These are phyloP conservation scores for Cercospora citrullina DNA, from an alignment of 2,329 filamentous ascomycete genomes.

Conservation along the genomic window DNA sequence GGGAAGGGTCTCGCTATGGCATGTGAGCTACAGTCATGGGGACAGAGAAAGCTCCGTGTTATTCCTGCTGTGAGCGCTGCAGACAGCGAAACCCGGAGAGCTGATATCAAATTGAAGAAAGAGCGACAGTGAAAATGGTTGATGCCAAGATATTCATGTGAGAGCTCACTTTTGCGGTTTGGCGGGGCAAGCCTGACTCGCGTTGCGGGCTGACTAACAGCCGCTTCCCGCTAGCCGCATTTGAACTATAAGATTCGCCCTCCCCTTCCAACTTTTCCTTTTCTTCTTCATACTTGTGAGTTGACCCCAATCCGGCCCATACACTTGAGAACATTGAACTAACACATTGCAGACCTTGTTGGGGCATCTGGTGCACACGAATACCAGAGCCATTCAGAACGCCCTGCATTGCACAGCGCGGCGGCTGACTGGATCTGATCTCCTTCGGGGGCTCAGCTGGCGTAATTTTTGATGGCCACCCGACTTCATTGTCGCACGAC, in stretches of 20 bases:
- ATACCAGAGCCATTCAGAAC: conserved; percentile 5
- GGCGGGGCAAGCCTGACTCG: not conserved
- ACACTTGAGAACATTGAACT: not conserved
- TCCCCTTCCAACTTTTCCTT: not conserved
- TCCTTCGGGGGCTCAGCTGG: conserved; percentile 17
- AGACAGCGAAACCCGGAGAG: not conserved
- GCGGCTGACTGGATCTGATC: conserved; percentile 8
- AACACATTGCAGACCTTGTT: not conserved
- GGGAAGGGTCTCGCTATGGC: no score
- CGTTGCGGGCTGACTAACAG: not conserved
- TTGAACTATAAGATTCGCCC: not conserved
- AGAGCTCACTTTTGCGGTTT: not conserved
- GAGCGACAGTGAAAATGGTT: not conserved
- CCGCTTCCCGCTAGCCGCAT: not conserved
- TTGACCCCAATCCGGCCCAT: not conserved
- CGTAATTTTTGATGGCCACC: conserved; percentile 12
- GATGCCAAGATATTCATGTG: not conserved
- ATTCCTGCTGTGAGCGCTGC: not conserved
- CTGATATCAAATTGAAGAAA: not conserved
- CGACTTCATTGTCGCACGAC: no score
- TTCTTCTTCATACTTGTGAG: conserved; percentile 2
- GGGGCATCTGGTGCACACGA: conserved; percentile 6
- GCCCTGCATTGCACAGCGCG: conserved; percentile 19
- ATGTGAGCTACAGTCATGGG: no score
- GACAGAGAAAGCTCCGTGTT: not conserved